These are phyloP conservation scores for Boletus tomentosulus DNA, from an alignment of 768 basidiomycete species.

Conservation along the genomic window DNA sequence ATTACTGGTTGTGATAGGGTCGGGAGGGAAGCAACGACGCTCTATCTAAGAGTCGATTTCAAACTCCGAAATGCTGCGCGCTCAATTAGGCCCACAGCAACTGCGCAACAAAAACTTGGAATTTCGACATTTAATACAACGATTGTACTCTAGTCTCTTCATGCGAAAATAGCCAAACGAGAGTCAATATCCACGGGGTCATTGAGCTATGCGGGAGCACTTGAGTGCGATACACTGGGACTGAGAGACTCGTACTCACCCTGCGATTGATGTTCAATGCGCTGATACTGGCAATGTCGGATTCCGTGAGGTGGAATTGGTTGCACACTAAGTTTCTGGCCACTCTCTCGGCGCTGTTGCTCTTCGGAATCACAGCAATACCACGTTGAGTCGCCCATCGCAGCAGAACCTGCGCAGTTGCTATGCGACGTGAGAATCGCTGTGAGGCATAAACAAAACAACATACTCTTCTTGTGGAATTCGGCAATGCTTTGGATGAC, in stretches of 20 bases:
- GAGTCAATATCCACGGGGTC: constrained; percentile 66
- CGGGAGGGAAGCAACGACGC: constrained; percentile 7
- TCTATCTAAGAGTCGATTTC: constrained; percentile 27
- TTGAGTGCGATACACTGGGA: constrained; percentile 2
- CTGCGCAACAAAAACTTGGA: neutral
- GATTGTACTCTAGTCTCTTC: constrained; percentile 16
- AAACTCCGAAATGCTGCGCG: constrained; percentile 44
- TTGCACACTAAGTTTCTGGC: constrained; percentile 44
- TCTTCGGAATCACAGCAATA: constrained; percentile 76
- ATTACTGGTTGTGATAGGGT: constrained; percentile 38
- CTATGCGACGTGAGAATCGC: constrained; percentile 12
- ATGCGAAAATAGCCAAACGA: constrained; percentile 68
- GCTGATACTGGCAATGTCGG: constrained; percentile 55
- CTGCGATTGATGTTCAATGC: constrained; percentile 59
- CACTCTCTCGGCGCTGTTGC: constrained; percentile 40
- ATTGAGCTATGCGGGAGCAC: constrained; percentile 47
- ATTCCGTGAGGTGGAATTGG: constrained; percentile 48
- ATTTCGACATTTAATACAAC: neutral
- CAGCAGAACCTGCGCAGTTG: constrained; percentile 63
- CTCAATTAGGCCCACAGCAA: neutral
- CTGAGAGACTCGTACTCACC: constrained; percentile 38
- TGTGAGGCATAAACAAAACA: neutral
- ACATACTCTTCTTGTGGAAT: constrained; percentile 50
- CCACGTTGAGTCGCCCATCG: constrained; percentile 77
- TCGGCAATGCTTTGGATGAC: constrained; percentile 42